Evolutionary conservation across 495 filamentous ascomycete species (phyloP).

Genomic region (Apiosordaria backusii): DNA sequence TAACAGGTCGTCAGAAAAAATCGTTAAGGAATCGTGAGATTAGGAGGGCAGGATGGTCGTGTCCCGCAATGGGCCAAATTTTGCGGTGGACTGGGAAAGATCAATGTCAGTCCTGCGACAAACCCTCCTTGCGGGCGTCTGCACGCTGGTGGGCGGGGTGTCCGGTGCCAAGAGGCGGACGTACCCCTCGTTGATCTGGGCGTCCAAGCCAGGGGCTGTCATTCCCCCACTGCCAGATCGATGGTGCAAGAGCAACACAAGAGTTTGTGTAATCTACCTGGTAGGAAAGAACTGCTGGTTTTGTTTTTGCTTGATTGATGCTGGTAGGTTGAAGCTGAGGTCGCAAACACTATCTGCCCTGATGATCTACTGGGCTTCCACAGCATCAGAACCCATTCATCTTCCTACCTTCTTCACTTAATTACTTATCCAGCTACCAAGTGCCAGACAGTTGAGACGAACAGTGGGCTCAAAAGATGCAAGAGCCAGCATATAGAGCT

Average conservation of each 20-base stretch:
- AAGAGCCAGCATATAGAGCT: not conserved
- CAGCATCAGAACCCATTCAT: no score
- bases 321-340: no score
- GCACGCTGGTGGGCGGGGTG: not conserved
- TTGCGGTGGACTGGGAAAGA: constrained; percentile 7
- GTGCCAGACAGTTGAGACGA: no score
- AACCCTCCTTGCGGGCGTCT: not conserved
- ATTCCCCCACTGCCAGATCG: not conserved
- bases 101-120: constrained; percentile 2
- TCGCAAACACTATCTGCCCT: no score
- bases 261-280: not conserved
- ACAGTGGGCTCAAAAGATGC: no score
- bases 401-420: no score
- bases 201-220: not conserved
- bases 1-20: constrained; percentile 29
- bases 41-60: constrained; percentile 12
- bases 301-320: no score
- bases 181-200: not conserved
- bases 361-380: no score
- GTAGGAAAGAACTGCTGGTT: no score
- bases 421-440: no score
- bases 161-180: not conserved
- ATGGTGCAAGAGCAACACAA: not conserved
- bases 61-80: constrained; percentile 8
- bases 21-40: constrained; percentile 17